Percentiles rank a stretch among this genome's conserved stretches.
These are phyloP conservation scores for Arctium lappa DNA, from an alignment of 129 eudicot genomes.

Conservation along the genomic window DNA sequence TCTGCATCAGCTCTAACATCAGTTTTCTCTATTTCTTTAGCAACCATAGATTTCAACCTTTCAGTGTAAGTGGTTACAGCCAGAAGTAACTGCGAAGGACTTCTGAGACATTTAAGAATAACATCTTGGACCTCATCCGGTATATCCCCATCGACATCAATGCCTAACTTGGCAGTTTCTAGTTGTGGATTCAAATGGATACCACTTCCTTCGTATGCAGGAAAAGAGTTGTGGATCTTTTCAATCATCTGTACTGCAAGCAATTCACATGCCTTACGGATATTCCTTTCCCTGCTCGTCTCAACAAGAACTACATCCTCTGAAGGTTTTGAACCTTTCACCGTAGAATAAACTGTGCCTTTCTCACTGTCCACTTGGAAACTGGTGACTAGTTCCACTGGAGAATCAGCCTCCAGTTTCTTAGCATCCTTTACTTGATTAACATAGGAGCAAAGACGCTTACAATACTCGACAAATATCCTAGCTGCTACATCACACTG, in stretches of 20 bases:
- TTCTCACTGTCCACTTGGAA: conserved; percentile 38
- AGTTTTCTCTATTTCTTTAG: conserved; percentile 36
- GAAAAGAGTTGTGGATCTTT: conserved; percentile 31
- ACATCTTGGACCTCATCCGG: conserved; percentile 30
- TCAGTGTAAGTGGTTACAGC: conserved; percentile 24
- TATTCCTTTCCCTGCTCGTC: conserved; percentile 25
- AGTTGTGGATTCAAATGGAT: conserved; percentile 25
- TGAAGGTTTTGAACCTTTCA: conserved; percentile 9
- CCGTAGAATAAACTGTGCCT: conserved; percentile 52
- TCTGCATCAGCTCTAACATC: conserved; percentile 28
- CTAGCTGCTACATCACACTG: conserved; percentile 87
- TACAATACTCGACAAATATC: conserved; percentile 82
- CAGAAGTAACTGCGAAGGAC: conserved; percentile 27
- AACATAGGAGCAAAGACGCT: conserved; percentile 58
- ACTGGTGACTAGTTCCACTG: conserved; percentile 45
- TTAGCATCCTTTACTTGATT: conserved; percentile 71
- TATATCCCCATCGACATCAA: conserved; percentile 18
- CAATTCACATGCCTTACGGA: conserved; percentile 48
- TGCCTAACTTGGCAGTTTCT: conserved; percentile 19
- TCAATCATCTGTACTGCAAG: conserved; percentile 38
- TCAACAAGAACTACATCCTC: conserved; percentile 10
- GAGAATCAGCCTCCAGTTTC: conserved; percentile 41
- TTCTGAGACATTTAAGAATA: conserved; percentile 47
- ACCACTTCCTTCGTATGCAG: conserved; percentile 89
- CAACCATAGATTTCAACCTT: conserved; percentile 30